Percentiles rank a stretch among this genome's conserved stretches.
Conservation (phyloP, 192 early-diverging fungal species). For the Coemansia sp. region DNA sequence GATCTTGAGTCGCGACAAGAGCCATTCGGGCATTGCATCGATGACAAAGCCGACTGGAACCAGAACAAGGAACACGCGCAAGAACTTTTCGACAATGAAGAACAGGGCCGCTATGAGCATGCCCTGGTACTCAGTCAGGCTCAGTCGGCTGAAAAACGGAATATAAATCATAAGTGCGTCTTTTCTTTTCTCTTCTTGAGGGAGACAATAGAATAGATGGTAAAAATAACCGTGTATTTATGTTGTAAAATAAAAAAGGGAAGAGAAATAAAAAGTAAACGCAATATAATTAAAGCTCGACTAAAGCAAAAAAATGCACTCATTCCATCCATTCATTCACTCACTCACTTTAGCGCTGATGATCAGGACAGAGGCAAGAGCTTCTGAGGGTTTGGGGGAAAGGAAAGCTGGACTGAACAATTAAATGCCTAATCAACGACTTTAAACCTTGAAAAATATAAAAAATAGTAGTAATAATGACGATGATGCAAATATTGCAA, state of each 20-base stretch:
- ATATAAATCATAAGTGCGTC: constrained; percentile 49
- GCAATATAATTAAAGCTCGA: too few relatives aligned
- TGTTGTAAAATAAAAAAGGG: too few relatives aligned
- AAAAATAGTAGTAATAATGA: neutral
- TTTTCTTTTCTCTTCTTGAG: too few relatives aligned
- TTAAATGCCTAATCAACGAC: too few relatives aligned
- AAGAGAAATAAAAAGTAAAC: too few relatives aligned
- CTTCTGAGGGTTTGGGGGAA: neutral
- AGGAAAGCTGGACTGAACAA: too few relatives aligned
- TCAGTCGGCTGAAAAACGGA: constrained; percentile 62
- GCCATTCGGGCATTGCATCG: constrained; percentile 47
- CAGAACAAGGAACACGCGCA: constrained; percentile 66
- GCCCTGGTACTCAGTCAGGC: constrained; percentile 61
- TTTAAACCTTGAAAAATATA: neutral
- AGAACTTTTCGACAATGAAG: constrained; percentile 65
- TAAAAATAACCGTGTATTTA: too few relatives aligned
- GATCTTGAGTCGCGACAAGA: constrained; percentile 30
- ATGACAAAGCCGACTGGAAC: constrained; percentile 57
- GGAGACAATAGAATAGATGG: neutral
- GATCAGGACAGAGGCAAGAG: too few relatives aligned
- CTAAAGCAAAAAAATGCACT: too few relatives aligned
- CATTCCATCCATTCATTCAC: too few relatives aligned
- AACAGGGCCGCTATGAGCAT: constrained; percentile 61
- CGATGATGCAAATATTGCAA: neutral
- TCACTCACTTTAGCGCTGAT: too few relatives aligned